Conservation (phyloP, 176 grass and related monocot genomes). For the Hordeum vulgare region DNA sequence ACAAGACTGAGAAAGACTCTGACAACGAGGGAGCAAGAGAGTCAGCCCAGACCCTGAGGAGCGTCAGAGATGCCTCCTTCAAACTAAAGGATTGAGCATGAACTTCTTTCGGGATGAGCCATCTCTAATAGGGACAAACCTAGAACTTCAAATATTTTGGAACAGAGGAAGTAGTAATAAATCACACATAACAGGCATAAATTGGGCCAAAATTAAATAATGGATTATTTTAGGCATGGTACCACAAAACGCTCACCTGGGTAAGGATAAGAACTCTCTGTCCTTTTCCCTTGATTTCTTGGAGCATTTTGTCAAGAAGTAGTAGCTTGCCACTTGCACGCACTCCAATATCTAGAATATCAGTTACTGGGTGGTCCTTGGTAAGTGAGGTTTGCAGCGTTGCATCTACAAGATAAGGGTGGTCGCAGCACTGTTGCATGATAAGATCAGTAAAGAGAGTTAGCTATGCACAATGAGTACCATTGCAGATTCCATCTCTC, state of each 20-base stretch:
- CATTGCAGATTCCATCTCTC: conserved; percentile 11
- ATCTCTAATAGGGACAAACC: background rate
- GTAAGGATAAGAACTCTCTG: conserved; percentile 75
- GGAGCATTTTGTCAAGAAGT: conserved; percentile 82
- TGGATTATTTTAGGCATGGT: conserved; percentile 5
- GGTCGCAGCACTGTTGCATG: conserved; percentile 84
- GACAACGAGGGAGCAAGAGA: background rate
- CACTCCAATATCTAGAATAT: conserved; percentile 82
- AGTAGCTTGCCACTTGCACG: conserved; percentile 82
- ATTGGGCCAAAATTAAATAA: conserved; percentile 5
- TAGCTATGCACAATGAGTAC: background rate
- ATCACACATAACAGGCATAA: background rate
- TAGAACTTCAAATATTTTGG: background rate
- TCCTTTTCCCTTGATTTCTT: conserved; percentile 37
- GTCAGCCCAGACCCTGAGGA: background rate
- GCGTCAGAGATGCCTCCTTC: background rate
- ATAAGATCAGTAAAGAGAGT: conserved; percentile 28
- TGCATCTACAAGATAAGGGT: conserved; percentile 88
- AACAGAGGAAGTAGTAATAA: background rate
- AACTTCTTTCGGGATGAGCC: background rate
- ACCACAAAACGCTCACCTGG: conserved; percentile 45
- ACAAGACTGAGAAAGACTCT: background rate
- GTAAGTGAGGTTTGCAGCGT: conserved; percentile 60
- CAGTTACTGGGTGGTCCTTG: conserved; percentile 36
- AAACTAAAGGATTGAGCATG: background rate